Evolutionary conservation across 805 yeast genomes (phyloP).

Genomic region (Teunomyces cretensis): DNA sequence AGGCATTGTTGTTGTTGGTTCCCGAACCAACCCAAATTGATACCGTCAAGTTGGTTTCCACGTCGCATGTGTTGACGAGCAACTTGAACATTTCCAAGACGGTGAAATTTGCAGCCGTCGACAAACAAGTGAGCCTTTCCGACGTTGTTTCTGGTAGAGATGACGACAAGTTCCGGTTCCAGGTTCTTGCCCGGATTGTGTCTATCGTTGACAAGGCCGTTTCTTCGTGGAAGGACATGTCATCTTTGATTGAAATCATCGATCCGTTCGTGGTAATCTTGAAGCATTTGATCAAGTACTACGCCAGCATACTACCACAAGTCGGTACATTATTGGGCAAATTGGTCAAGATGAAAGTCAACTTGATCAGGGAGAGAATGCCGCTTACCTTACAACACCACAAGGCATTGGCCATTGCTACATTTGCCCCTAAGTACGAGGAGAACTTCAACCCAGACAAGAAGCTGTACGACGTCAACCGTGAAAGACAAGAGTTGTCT

Average conservation of each 20-base stretch:
- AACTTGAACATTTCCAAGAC: constrained; percentile 16
- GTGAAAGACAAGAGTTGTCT: constrained; percentile 75
- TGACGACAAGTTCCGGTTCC: constrained; percentile 20
- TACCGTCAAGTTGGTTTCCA: constrained; percentile 12
- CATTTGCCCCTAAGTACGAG: constrained; percentile 88
- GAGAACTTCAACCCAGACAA: constrained; percentile 95
- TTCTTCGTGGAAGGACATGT: constrained; percentile 58
- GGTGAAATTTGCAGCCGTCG: constrained; percentile 12
- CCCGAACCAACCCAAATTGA: constrained; percentile 32
- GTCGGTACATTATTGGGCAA: constrained; percentile 49
- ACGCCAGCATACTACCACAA: constrained; percentile 29
- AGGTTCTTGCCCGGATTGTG: constrained; percentile 33
- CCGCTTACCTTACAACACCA: constrained; percentile 85
- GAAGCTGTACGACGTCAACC: constrained; percentile 84
- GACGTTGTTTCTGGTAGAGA: constrained; percentile 12
- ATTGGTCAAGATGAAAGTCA: constrained; percentile 45
- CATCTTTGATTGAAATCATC: constrained; percentile 60
- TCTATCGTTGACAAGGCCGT: constrained; percentile 30
- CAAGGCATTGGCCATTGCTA: constrained; percentile 78
- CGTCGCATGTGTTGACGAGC: constrained; percentile 9
- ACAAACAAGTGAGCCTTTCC: constrained; percentile 5
- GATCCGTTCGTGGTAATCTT: constrained; percentile 47
- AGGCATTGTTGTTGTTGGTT: constrained; percentile 45
- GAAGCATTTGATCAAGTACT: constrained; percentile 34
- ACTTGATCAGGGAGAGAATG: constrained; percentile 26